A percentile compares a stretch with the other conserved stretches of the same genome.
These are phyloP conservation scores for Curvularia lunata DNA, from an alignment of 2,329 filamentous ascomycete species.

Conservation along the genomic window DNA sequence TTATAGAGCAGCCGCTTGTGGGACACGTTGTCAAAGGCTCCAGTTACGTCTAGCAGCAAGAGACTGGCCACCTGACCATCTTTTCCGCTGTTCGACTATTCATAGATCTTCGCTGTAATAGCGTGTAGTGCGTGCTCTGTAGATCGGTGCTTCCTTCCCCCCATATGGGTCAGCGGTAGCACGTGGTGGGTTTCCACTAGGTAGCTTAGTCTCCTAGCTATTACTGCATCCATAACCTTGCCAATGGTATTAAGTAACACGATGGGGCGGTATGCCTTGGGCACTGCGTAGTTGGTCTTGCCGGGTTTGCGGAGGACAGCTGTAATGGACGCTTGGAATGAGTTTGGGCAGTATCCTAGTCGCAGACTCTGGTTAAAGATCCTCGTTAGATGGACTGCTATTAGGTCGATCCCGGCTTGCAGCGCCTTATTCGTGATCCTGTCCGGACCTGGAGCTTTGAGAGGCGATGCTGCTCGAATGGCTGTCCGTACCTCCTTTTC, in stretches of 20 bases:
- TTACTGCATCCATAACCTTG: slow-evolving; percentile 37
- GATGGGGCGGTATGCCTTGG: slow-evolving; percentile 37
- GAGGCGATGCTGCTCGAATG: slow-evolving; percentile 24
- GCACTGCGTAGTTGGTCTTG: slow-evolving; percentile 33
- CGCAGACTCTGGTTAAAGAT: slow-evolving; percentile 27
- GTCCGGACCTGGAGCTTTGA: slow-evolving; percentile 31
- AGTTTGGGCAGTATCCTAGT: slow-evolving; percentile 21
- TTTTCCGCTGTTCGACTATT: slow-evolving; percentile 27
- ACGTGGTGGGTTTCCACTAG: slow-evolving; percentile 24
- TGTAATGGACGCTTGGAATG: slow-evolving; percentile 23
- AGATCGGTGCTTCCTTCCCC: slow-evolving; percentile 31
- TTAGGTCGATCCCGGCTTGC: slow-evolving; percentile 6
- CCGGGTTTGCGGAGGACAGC: slow-evolving; percentile 33
- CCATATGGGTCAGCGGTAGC: slow-evolving; percentile 30
- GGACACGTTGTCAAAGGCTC: slow-evolving; percentile 39
- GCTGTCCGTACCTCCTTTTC: slow-evolving; percentile 3
- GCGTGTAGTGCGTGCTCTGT: slow-evolving; percentile 37
- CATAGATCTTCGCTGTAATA: slow-evolving; percentile 33
- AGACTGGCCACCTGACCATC: slow-evolving; percentile 31
- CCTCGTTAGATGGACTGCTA: slow-evolving; percentile 9
- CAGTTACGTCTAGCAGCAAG: slow-evolving; percentile 40
- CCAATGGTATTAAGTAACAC: slow-evolving; percentile 37
- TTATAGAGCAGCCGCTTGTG: slow-evolving; percentile 32
- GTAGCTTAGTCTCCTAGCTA: slow-evolving; percentile 23
- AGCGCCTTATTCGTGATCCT: slow-evolving; percentile 24